Conservation (phyloP, 1,284 basidiomycete species). For the Fistulina hepatica region DNA sequence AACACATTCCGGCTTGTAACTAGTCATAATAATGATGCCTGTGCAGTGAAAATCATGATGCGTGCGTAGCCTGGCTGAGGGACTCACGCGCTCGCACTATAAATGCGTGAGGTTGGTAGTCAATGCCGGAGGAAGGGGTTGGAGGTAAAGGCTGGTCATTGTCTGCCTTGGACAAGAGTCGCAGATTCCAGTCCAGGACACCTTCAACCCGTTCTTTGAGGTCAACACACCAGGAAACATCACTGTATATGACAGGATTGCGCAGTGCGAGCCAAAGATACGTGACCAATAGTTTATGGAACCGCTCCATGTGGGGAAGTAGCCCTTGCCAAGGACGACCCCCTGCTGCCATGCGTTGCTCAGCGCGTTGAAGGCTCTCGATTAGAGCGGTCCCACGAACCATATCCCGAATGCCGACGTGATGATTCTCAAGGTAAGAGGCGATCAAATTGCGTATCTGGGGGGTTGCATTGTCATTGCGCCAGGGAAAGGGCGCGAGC, state of each 20-base stretch:
- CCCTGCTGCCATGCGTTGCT: constrained; percentile 23
- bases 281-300: constrained; percentile 74
- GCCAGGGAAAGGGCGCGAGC: constrained; percentile 37
- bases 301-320: constrained; percentile 47
- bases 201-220: constrained; percentile 61
- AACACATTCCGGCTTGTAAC: too few relatives aligned
- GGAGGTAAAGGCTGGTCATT: too few relatives aligned
- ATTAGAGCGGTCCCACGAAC: constrained; percentile 31
- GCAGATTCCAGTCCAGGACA: constrained; percentile 57
- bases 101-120: too few relatives aligned
- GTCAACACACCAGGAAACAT: constrained; percentile 38
- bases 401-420: constrained; percentile 26
- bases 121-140: too few relatives aligned
- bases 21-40: too few relatives aligned
- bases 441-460: constrained; percentile 28
- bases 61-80: too few relatives aligned
- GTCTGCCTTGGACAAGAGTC: too few relatives aligned
- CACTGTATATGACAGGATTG: constrained; percentile 63
- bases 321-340: constrained; percentile 15
- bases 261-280: constrained; percentile 87
- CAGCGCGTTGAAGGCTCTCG: constrained; percentile 32
- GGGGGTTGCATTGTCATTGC: constrained; percentile 24
- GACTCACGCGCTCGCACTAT: too few relatives aligned
- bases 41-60: too few relatives aligned
- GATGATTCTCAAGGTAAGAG: constrained; percentile 24